phyloP scores from a whole-genome alignment of 2,329 filamentous ascomycete genomes.

The Curvularia sp. region DNA sequence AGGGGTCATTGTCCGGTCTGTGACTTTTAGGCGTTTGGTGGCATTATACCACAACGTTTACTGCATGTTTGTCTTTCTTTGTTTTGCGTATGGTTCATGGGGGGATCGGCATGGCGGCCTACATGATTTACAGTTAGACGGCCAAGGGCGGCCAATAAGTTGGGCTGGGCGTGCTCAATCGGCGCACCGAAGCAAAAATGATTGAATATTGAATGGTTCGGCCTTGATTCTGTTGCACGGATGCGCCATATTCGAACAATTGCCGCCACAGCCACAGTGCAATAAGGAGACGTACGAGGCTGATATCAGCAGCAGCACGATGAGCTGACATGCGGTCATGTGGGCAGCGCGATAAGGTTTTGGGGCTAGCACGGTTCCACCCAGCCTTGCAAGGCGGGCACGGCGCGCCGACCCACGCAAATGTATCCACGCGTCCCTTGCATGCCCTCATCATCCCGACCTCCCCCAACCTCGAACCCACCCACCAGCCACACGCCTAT shows the following conservation, averaged over 20 bases:
- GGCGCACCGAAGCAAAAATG: conserved; percentile 10
- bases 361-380: conserved; percentile 4
- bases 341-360: conserved; percentile 15
- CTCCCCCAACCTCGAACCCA: conserved; percentile 25
- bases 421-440: conserved; percentile 23
- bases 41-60: conserved; percentile 43
- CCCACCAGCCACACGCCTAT: conserved; percentile 23
- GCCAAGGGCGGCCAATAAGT: conserved; percentile 13
- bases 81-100: conserved; percentile 8
- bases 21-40: conserved; percentile 29
- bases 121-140: conserved; percentile 7
- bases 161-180: not conserved
- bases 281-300: not conserved
- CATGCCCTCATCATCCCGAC: conserved; percentile 15
- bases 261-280: conserved; percentile 8
- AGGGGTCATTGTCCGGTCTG: conserved; percentile 25
- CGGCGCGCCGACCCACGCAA: conserved; percentile 8
- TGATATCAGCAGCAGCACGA: not conserved
- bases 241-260: conserved; percentile 1
- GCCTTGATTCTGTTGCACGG: not conserved
- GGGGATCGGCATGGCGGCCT: not conserved
- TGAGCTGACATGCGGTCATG: conserved; percentile 11
- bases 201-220: conserved; percentile 7
- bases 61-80: conserved; percentile 18
- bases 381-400: conserved; percentile 15